Evolutionary conservation across 2,329 filamentous ascomycete genomes (phyloP).

Genomic region (Calonectria crousiana): DNA sequence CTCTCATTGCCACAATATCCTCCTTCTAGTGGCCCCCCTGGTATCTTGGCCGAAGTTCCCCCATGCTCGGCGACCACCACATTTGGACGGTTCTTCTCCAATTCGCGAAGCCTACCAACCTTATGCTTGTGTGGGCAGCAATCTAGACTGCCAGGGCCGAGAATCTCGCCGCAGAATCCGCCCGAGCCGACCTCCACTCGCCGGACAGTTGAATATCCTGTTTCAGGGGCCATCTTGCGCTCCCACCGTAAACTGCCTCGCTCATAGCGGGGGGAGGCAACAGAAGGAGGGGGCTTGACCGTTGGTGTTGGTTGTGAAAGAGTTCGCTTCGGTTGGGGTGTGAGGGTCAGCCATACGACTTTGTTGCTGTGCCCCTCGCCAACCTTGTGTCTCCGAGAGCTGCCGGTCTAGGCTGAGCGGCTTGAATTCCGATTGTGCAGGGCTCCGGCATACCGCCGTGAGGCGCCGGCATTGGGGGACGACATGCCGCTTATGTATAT

Average conservation of each 20-base stretch:
- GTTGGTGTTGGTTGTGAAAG: conserved; percentile 17
- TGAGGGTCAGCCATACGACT: conserved; percentile 24
- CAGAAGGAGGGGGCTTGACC: background rate
- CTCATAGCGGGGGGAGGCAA: conserved; percentile 5
- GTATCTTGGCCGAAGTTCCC: background rate
- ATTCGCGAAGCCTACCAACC: conserved; percentile 22
- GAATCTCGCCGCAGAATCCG: conserved; percentile 40
- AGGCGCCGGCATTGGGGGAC: conserved; percentile 26
- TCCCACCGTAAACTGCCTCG: conserved; percentile 6
- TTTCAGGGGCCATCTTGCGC: conserved; percentile 14
- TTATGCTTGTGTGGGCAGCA: conserved; percentile 33
- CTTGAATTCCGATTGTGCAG: conserved; percentile 24
- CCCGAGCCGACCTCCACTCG: conserved; percentile 33
- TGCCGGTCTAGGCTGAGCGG: conserved; percentile 20
- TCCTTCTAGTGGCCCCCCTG: background rate
- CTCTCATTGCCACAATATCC: background rate
- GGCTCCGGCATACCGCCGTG: conserved; percentile 26
- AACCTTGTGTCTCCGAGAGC: conserved; percentile 13
- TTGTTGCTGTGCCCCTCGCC: conserved; percentile 18
- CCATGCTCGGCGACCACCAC: conserved; percentile 21
- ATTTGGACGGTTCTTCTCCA: conserved; percentile 19
- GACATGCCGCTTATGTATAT: conserved; percentile 23
- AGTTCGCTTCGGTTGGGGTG: background rate
- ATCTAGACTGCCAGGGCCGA: conserved; percentile 39
- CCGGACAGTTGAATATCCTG: conserved; percentile 13